phyloP scores from a whole-genome alignment of 2,329 filamentous ascomycete species.

The Neurospora sp. region DNA sequence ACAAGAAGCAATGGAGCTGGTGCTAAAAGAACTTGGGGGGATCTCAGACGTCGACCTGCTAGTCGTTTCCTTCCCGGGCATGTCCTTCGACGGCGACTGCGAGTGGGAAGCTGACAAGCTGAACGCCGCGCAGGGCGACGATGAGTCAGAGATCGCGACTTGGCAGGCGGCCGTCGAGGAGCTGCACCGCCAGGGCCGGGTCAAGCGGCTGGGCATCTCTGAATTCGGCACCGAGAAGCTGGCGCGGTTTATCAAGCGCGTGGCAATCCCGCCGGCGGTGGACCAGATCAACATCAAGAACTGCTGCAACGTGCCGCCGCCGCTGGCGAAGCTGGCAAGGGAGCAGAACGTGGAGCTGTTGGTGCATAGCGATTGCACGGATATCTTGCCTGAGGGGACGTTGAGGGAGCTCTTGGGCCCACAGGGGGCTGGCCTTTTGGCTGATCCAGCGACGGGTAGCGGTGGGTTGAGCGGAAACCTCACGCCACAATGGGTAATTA shows the following conservation, averaged over 20 bases:
- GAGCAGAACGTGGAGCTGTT: conserved; percentile 74
- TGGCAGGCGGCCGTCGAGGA: conserved; percentile 61
- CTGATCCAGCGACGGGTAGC: conserved; percentile 33
- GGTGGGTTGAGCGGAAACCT: conserved; percentile 66
- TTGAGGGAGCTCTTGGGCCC: conserved; percentile 73
- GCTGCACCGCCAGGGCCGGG: conserved; percentile 60
- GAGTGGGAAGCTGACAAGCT: conserved; percentile 63
- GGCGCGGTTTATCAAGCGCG: conserved; percentile 62
- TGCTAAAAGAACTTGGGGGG: conserved; percentile 63
- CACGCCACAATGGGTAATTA: conserved; percentile 86
- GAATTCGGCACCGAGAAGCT: conserved; percentile 87
- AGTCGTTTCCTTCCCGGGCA: conserved; percentile 85
- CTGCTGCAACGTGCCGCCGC: conserved; percentile 90
- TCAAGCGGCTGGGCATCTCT: conserved; percentile 70
- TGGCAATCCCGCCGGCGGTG: conserved; percentile 65
- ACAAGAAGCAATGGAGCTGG: conserved; percentile 72
- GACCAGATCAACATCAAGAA: conserved; percentile 95
- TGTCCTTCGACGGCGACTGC: conserved; percentile 88
- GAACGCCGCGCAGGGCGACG: conserved; percentile 52
- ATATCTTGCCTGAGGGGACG: conserved; percentile 80
- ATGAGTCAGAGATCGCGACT: conserved; percentile 54
- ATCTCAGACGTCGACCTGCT: conserved; percentile 73
- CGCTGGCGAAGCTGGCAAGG: conserved; percentile 76
- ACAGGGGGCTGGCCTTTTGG: conserved; percentile 66
- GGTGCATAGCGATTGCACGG: conserved; percentile 88